These are phyloP conservation scores for Tylopilus vinaceipallidus DNA, from an alignment of 768 basidiomycete species.

Conservation along the genomic window DNA sequence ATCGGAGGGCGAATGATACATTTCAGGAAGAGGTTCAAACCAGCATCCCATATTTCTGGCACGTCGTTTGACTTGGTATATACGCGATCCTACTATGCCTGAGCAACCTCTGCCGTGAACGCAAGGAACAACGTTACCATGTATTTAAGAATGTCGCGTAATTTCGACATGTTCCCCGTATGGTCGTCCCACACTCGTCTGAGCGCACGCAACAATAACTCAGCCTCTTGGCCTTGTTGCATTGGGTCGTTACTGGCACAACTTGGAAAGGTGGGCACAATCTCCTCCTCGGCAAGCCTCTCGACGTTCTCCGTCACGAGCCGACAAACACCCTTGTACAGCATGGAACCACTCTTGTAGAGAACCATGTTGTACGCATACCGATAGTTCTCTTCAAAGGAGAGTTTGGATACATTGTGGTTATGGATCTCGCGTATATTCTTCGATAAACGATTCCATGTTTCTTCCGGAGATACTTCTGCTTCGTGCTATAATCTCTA, in stretches of 20 bases:
- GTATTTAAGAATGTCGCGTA: slow-evolving; percentile 90
- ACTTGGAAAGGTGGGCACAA: slow-evolving; percentile 82
- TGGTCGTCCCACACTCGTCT: slow-evolving; percentile 94
- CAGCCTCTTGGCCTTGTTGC: slow-evolving; percentile 80
- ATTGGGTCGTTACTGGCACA: slow-evolving; percentile 63
- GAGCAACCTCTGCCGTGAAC: slow-evolving; percentile 8
- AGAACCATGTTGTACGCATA: slow-evolving; percentile 95
- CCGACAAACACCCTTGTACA: slow-evolving; percentile 81
- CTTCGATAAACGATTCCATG: slow-evolving; percentile 74
- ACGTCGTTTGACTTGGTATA: slow-evolving; percentile 74
- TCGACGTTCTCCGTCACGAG: slow-evolving; percentile 85
- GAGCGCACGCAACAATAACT: slow-evolving; percentile 79
- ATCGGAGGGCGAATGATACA: slow-evolving; percentile 81
- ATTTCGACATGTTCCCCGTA: slow-evolving; percentile 78
- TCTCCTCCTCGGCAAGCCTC: slow-evolving; percentile 66
- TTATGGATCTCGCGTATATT: slow-evolving; percentile 96
- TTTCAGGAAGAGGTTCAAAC: slow-evolving; percentile 77
- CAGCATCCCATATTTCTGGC: slow-evolving; percentile 78
- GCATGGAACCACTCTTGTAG: slow-evolving; percentile 74
- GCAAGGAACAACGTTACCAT: slow-evolving; percentile 61
- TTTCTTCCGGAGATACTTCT: slow-evolving; percentile 76
- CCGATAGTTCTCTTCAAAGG: slow-evolving; percentile 91
- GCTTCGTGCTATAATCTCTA: slow-evolving; percentile 56
- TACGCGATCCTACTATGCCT: slow-evolving; percentile 74
- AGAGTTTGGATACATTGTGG: slow-evolving; percentile 86